These are phyloP conservation scores for Ceratocystiopsis minuta DNA, from an alignment of 2,329 filamentous ascomycete genomes.

Conservation along the genomic window DNA sequence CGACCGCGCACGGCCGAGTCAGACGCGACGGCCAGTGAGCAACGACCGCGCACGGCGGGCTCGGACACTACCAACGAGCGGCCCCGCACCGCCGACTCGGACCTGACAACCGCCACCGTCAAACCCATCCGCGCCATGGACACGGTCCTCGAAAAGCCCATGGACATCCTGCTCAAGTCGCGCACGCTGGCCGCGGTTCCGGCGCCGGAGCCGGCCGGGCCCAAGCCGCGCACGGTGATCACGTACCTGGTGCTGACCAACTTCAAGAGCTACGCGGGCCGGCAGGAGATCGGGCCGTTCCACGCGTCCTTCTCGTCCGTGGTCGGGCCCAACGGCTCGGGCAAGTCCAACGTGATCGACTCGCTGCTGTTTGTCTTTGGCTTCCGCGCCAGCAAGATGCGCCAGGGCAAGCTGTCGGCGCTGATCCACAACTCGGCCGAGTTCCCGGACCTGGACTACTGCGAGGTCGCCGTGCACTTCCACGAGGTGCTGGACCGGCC, in stretches of 20 bases:
- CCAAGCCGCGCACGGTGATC: slow-evolving; percentile 79
- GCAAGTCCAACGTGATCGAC: slow-evolving; percentile 98
- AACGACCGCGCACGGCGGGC: too few species aligned
- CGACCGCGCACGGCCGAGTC: too few species aligned
- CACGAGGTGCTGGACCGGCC: slow-evolving; percentile 76
- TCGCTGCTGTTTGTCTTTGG: slow-evolving; percentile 97
- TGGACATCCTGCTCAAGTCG: slow-evolving; percentile 85
- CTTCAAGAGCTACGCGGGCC: slow-evolving; percentile 96
- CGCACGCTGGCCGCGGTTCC: slow-evolving; percentile 48
- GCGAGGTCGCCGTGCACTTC: slow-evolving; percentile 94
- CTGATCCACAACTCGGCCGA: slow-evolving; percentile 93
- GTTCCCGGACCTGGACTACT: slow-evolving; percentile 68
- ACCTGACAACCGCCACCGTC: slow-evolving; percentile 31
- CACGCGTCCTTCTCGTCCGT: slow-evolving; percentile 95
- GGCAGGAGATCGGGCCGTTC: slow-evolving; percentile 90
- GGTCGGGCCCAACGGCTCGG: slow-evolving; percentile 92
- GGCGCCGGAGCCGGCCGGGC: slow-evolving; percentile 51
- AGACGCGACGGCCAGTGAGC: too few species aligned
- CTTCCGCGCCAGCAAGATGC: slow-evolving; percentile 97
- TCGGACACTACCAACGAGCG: slow-evolving; percentile 20
- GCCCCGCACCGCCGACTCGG: slow-evolving; percentile 42
- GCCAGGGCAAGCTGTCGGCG: slow-evolving; percentile 94
- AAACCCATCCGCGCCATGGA: slow-evolving; percentile 62
- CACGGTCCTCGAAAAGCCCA: slow-evolving; percentile 67
- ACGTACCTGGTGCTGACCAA: slow-evolving; percentile 84